Base-by-base conservation (phyloP, 2,329 filamentous ascomycete genomes). In the Aspergillus thermomutatus region DNA sequence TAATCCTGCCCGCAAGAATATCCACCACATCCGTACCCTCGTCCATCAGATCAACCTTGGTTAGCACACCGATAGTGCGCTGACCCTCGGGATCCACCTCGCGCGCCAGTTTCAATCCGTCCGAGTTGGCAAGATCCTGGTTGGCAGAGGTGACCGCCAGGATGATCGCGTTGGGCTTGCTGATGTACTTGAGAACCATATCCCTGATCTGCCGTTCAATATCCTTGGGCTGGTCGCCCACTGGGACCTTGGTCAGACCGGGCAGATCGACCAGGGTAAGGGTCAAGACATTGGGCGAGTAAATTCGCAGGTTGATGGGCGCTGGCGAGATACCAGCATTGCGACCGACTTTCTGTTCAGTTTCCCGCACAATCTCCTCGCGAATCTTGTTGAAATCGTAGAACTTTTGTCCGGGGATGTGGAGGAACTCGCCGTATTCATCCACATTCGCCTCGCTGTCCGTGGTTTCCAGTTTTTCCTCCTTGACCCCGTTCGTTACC, bases 1-100 rank as follows among this genome's bases (percentile, higher is more conserved):
- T 99, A 74, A 99, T 95, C 69, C 94, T 89, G 58, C 95, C 95
- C 63, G 94, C 95, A 69, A 99, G 83, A 80, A 99, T 99, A 77
- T 99, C 94, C 65, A 99, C 93, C 45, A 97, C 94, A 71, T 99
- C 94, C 53, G 94, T 99, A 54, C 94, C 94, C 26, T 96, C 91
- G 75, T 99, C 94, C 94, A 99, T 99, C 72, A 99, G 79, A 79
- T 99, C 94, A 60, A 99, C 92, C 83, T 99, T 99, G 67, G 93
- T 97, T 68, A 99, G 83, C 60, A 99, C 94, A 84, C 94, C 94
- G 64, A 99, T 99, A 50, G 94, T 99, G 73, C 94, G 86, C 79
- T 97, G 93, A 70, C 94, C 94, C 74, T 99, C 92, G 3, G 93
- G 93, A 69, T 99, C 94, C 45, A 99, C 94, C 79, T 99, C 93